Evolutionary conservation across 2,329 filamentous ascomycete species (phyloP), one percentile per base, ranked within the genome.

Genomic region (Aspergillus carbonarius): DNA sequence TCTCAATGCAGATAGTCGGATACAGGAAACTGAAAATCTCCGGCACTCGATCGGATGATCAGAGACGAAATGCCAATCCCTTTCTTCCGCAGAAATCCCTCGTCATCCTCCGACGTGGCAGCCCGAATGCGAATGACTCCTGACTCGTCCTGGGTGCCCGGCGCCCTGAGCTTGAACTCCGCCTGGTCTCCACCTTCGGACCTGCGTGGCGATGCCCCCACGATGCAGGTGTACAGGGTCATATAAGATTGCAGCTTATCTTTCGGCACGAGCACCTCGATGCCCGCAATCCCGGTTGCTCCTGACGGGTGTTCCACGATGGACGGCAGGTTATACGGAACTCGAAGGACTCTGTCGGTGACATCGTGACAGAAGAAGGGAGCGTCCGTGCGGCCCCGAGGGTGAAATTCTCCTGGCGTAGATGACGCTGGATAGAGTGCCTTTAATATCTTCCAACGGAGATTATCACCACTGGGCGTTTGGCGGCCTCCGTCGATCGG

Each of bases 301-400:
- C 57, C 51, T 12, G 57, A 62, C n/a, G 60, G 40, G 49, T 62
- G 60, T 2, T 48, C 18, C 13, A 51, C 52, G 27, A 46, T 40
- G 12, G 54, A 49, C 5, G 48, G 48, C 5, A 47, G 34, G 20
- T 55, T 48, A 35, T 34, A 55, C 18, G 55, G 49, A 10, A 62
- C 57, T 35, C 60, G 57, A 15, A 49, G 34, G n/a, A 23, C 42
- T 10, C 60, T 54, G 15, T 55, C 54, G n/a, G 60, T 62, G 6
- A 62, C 25, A 25, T 62, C 60, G 51, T 62, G 60, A 34, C 60
- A 62, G 54, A 62, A 62, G 35, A 62, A 62, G 5, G 60, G 60
- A 6, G 54, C 57, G 49, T 60, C 51, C 12, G 54, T 60, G 20
- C 57, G 54, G 37, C 60, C 57, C 34, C 48, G 27, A n/a, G 59